Conservation (phyloP, 352 stramenopile genomes). For the Globisporangium perplexum region DNA sequence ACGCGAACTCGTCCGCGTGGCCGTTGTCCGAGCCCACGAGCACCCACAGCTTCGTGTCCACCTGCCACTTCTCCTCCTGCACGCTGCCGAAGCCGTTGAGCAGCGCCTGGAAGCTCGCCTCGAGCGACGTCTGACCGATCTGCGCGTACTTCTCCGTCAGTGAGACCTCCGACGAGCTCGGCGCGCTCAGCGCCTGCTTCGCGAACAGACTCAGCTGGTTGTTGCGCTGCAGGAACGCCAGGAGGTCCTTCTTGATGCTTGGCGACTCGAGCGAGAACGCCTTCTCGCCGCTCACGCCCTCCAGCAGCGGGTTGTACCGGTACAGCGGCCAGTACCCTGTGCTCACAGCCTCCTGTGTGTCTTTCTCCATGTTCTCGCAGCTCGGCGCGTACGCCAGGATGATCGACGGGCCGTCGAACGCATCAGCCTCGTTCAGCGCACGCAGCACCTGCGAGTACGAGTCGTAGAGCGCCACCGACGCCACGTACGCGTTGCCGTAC, state of each 20-base stretch:
- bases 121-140: constrained; percentile 78
- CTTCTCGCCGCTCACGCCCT: constrained; percentile 78
- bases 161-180: constrained; percentile 20
- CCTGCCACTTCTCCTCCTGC: constrained; percentile 45
- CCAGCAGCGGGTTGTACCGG: constrained; percentile 84
- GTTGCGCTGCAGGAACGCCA: constrained; percentile 86
- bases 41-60: constrained; percentile 70
- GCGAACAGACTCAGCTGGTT: constrained; percentile 89
- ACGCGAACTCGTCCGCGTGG: constrained; percentile 65
- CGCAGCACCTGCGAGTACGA: constrained; percentile 84
- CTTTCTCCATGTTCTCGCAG: constrained; percentile 82
- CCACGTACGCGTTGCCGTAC: constrained; percentile 92
- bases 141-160: constrained; percentile 66
- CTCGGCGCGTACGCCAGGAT: constrained; percentile 87
- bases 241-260: constrained; percentile 89
- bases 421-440: constrained; percentile 88
- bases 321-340: constrained; percentile 91
- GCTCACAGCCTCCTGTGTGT: constrained; percentile 83
- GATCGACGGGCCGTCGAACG: constrained; percentile 87
- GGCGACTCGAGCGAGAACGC: constrained; percentile 88
- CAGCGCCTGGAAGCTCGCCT: constrained; percentile 77
- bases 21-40: constrained; percentile 76
- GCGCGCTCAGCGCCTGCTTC: constrained; percentile 52
- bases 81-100: constrained; percentile 57
- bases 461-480: constrained; percentile 88